A percentile compares a stretch with the other conserved stretches of the same genome.
Conservation (phyloP, 1,284 basidiomycete species). For the Cryptococcus maquisensis region DNA sequence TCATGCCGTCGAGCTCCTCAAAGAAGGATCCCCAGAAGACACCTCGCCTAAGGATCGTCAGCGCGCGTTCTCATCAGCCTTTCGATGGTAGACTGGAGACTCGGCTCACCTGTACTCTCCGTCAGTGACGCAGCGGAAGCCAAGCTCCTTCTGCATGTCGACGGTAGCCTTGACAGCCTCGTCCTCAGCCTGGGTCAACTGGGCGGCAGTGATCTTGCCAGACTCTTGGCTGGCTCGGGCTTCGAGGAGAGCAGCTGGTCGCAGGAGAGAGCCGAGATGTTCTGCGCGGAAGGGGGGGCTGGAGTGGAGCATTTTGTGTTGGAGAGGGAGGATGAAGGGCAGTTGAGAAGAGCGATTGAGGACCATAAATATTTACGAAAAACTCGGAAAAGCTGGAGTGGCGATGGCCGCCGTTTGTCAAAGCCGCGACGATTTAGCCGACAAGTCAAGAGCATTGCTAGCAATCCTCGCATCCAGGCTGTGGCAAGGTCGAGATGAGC, state of each 20-base stretch:
- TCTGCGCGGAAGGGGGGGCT: constrained; percentile 44
- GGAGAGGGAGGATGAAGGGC: too few relatives aligned
- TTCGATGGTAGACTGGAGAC: neutral
- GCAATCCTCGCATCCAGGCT: too few relatives aligned
- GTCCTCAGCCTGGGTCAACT: constrained; percentile 43
- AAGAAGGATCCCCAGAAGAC: constrained; percentile 56
- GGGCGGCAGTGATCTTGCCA: constrained; percentile 29
- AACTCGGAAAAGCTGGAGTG: too few relatives aligned
- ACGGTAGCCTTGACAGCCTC: constrained; percentile 46
- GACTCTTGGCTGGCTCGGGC: constrained; percentile 31
- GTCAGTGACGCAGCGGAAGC: constrained; percentile 45
- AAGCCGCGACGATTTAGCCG: too few relatives aligned
- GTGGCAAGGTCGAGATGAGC: too few relatives aligned
- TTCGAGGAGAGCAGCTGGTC: constrained; percentile 35
- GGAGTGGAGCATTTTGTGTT: neutral
- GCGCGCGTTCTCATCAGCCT: neutral
- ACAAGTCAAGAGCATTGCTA: too few relatives aligned
- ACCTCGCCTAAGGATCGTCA: constrained; percentile 17
- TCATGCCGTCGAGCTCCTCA: constrained; percentile 62
- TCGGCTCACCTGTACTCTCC: constrained; percentile 44
- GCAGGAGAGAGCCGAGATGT: constrained; percentile 45
- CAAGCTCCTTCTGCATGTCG: constrained; percentile 33
- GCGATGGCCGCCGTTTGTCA: too few relatives aligned
- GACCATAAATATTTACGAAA: too few relatives aligned
- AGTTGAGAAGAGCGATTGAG: too few relatives aligned